phyloP scores from a whole-genome alignment of 371 early-diverging fungal genomes.

The Mortierella sp. region DNA sequence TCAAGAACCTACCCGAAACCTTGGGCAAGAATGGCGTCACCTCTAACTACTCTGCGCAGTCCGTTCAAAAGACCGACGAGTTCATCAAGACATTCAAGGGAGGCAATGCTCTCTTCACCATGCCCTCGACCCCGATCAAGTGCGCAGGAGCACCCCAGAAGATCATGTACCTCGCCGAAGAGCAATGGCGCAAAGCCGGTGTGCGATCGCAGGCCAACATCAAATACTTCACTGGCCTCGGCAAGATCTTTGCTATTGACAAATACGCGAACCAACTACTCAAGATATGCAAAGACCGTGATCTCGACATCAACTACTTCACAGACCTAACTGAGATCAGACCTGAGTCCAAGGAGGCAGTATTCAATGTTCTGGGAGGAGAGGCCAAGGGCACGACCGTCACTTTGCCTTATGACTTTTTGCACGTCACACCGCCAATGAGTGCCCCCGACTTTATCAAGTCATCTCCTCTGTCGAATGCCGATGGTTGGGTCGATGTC shows the following conservation, averaged over 20 bases:
- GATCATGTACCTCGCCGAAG: conserved; percentile 91
- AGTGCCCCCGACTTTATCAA: conserved; percentile 83
- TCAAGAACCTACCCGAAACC: conserved; percentile 80
- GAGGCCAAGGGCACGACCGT: conserved; percentile 65
- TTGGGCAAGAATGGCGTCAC: conserved; percentile 87
- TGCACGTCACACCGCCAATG: conserved; percentile 93
- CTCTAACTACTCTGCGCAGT: conserved; percentile 82
- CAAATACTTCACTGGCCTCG: conserved; percentile 80
- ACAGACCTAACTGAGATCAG: conserved; percentile 80
- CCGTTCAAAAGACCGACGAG: conserved; percentile 81
- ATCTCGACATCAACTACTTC: conserved; percentile 75
- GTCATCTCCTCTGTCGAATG: conserved; percentile 75
- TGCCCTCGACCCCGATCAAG: conserved; percentile 90
- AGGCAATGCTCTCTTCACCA: conserved; percentile 91
- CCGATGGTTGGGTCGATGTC: conserved; percentile 88
- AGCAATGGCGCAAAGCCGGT: conserved; percentile 76
- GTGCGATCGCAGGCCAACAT: conserved; percentile 78
- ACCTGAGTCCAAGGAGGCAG: conserved; percentile 72
- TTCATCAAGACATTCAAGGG: conserved; percentile 80
- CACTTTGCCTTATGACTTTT: conserved; percentile 78
- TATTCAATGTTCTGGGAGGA: conserved; percentile 73
- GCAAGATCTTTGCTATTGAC: conserved; percentile 90
- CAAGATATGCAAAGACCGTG: conserved; percentile 75
- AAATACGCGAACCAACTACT: conserved; percentile 83
- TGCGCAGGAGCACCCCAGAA: conserved; percentile 95